Base-by-base conservation (phyloP, 2,329 filamentous ascomycete species). In the Pseudomassariella vexata region DNA sequence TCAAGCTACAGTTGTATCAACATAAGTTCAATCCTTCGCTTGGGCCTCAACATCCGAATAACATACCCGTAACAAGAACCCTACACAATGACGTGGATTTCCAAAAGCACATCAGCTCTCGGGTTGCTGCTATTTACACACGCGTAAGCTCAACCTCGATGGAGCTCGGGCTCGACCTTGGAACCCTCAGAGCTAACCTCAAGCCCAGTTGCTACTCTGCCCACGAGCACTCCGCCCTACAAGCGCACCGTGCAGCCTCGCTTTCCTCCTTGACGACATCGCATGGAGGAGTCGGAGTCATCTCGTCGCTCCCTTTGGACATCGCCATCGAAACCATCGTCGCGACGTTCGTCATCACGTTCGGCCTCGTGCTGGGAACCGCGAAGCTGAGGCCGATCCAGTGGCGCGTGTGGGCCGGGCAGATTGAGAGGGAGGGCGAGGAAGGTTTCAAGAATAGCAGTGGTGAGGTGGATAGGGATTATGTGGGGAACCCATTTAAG, bases 151-250 rank as follows among this genome's bases (percentile, higher is more conserved):
- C 24, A 30, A 19, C 25, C 25, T 24, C 19, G 23, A 32, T 10
- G 21, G n/a, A n/a, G n/a, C 17, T 17, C 5, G 14, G 11, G 18
- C 15, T 26, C 27, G 11, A 16, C 20, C 14, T 11, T 16, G 21
- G 14, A 14, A 20, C 18, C 11, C 12, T 26, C 7, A 19, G 32
- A 35, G 30, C 35, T 28, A 30, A 34, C 16, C n/a, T 24, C 9
- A 22, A 11, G 9, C 19, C 33, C 55, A 98, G 92, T 42, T 94
- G 89, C 63, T 98, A 96, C 63, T 98, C 92, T 31, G 88, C 89
- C 28, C 85, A 95, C 60, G 92, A 98, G 64, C 85, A 95, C 63
- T 83, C 86, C 6, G 70, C 79, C 15, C 74, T 94, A 30, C 76
- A 80, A 46, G 74, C 80, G 35, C 68, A 70, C 45, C 61, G 63